These are phyloP conservation scores for Erodium trifolium DNA, from an alignment of 441 rosid genomes.

Conservation along the genomic window DNA sequence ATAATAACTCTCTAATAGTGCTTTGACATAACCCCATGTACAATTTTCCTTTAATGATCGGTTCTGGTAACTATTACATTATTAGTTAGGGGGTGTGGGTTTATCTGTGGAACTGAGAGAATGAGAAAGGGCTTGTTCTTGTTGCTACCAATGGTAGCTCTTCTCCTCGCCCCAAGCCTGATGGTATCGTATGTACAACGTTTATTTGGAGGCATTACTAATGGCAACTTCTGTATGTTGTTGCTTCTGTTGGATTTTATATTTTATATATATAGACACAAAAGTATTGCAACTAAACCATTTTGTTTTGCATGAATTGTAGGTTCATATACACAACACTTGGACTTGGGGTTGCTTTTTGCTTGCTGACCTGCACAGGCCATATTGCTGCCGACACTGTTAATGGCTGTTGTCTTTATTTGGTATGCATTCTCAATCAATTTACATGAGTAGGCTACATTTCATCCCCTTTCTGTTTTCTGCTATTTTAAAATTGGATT, in stretches of 20 bases:
- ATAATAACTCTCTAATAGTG: not conserved
- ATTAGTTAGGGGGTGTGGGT: not conserved
- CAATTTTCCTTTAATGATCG: not conserved
- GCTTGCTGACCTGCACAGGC: constrained; percentile 62
- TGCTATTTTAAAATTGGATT: not conserved
- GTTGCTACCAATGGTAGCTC: too few relatives aligned
- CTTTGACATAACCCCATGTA: not conserved
- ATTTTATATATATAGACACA: too few relatives aligned
- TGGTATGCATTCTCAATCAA: constrained; percentile 33
- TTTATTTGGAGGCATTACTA: not conserved
- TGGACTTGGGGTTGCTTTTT: constrained; percentile 51
- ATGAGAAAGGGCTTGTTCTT: not conserved
- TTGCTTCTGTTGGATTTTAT: not conserved
- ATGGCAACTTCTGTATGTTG: not conserved
- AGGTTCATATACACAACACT: constrained; percentile 76
- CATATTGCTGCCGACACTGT: constrained; percentile 81
- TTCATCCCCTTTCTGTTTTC: not conserved
- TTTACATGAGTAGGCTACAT: not conserved
- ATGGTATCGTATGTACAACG: not conserved
- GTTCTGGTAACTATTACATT: not conserved
- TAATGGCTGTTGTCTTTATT: constrained; percentile 72
- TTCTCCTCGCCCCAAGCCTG: too few relatives aligned
- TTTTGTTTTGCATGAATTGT: constrained; percentile 24
- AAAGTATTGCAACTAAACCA: constrained; percentile 10
- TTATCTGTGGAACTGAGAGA: not conserved